Conservation (phyloP, 163 green algal genomes). For the Coccomyxa subellipsoidea region DNA sequence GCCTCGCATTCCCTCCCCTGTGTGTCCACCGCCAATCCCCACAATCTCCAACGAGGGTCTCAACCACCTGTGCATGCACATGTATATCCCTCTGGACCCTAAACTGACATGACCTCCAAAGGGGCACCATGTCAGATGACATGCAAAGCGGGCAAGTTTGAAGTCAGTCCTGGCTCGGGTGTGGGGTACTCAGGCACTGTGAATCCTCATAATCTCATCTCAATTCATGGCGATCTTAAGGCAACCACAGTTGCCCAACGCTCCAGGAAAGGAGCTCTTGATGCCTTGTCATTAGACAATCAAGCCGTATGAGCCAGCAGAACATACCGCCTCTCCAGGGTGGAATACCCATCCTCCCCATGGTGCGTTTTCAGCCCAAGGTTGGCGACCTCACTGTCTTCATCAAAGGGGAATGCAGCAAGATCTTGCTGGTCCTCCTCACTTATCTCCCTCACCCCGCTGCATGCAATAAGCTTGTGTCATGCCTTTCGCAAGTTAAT, state of each 20-base stretch:
- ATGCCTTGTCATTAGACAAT: too few relatives aligned
- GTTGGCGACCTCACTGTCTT: constrained; percentile 2
- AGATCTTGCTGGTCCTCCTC: constrained; percentile 22
- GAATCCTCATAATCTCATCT: too few relatives aligned
- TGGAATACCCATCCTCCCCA: constrained; percentile 25
- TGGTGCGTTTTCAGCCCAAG: constrained; percentile 5
- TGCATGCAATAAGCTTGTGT: not conserved
- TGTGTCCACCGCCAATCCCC: constrained; percentile 58
- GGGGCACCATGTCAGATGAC: too few relatives aligned
- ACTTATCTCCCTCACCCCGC: constrained; percentile 18
- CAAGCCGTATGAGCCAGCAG: not conserved
- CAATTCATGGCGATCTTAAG: too few relatives aligned
- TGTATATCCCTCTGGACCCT: not conserved
- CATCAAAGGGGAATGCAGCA: constrained; percentile 18
- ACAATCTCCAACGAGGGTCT: constrained; percentile 74
- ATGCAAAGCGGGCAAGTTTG: too few relatives aligned
- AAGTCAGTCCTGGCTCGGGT: too few relatives aligned
- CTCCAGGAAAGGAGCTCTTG: too few relatives aligned
- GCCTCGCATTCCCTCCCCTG: constrained; percentile 75
- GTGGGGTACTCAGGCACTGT: too few relatives aligned
- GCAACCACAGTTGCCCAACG: too few relatives aligned
- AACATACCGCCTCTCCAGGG: constrained; percentile 21
- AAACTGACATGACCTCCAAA: too few relatives aligned
- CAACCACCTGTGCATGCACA: constrained; percentile 38
- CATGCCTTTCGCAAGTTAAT: not conserved